Evolutionary conservation across 106 monocot genomes (phyloP), one percentile per base, ranked within the genome.

Genomic region (Allium sativum): DNA sequence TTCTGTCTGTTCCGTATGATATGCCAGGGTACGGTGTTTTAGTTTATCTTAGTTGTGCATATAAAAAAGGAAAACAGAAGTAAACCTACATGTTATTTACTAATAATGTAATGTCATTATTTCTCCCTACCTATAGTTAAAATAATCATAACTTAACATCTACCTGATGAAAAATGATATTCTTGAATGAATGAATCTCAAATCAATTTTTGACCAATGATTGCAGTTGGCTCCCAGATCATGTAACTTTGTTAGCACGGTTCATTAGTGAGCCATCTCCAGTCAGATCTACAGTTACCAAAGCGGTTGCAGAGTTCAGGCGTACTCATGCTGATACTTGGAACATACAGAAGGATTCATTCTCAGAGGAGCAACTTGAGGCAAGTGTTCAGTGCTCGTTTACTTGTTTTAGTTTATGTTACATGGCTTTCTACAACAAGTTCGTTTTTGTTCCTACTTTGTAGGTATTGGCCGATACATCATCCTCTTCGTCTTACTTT

Each of bases 321-420:
- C 77, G 98, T 45, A 98, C 98, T 18, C 98, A 98, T 74, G 98
- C 98, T 4, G 98, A 98, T 61, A 92, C 90, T n/a, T 98, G 98
- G 98, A 78, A 69, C 53, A 82, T 98, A 53, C 98, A 98, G 18
- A 98, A 98, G 72, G 81, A 85, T 67, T 76, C 72, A 6, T 98
- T 98, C 21, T 80, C 80, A 10, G 98, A 98, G 72, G 98, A 98
- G 44, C 88, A 98, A 77, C 71, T 98, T 17, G 98, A 98, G 98
- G 98, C 82, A 83, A 79, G 80, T 19, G 31, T 53, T 7, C 60
- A 43, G 31, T 12, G 8, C 22, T 50, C 20, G 13, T 48, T 21
- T 12, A n/a, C 14, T 40, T 17, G n/a, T 51, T 54, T 7, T 12
- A 43, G 19, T 63, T 63, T 9, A 4, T 0, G 18, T 10, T 10